Base-by-base conservation (phyloP, 495 filamentous ascomycete genomes). In the Lasiosphaeris hirsuta region DNA sequence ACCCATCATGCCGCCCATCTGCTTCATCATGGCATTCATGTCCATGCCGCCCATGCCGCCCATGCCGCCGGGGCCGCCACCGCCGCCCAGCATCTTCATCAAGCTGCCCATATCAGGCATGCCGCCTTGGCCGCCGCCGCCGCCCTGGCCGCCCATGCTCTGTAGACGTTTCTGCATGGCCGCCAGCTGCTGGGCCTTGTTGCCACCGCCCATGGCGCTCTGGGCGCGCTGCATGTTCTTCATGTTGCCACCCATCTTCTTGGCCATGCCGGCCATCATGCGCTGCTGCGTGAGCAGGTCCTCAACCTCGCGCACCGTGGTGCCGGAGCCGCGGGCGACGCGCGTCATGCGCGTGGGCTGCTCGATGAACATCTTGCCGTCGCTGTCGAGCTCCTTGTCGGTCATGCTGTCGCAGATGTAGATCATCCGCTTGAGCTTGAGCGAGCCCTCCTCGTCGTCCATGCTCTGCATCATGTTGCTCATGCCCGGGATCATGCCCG, bases 371-470 rank as follows among this genome's bases (percentile, higher is more conserved):
- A 92, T 80, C 73, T 95, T 96, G 57, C 94, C 95, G 67, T 99
- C 94, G 50, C 86, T 85, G 63, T 99, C 92, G 15, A 99, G 82
- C 64, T 99, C 94, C 63, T 92, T 92, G 18, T 86, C 83, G 1
- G 93, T 97, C 94, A 99, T 97, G 63, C 84, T 89, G 78, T 99
- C 94, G 74, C 92, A 96, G 56, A 99, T 97, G 75, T 96, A 97
- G 63, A 97, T 89, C 95, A 97, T 97, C 57, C 95, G 90, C 69
- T 94, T 92, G 42, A 99, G 81, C 74, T 97, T 97, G 68, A 87
- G 71, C 19, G 84, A 86, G 4, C 92, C 94, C 66, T 97, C 93
- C 67, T 97, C 95, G 70, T 99, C 94, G 70, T 97, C 92, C 79
- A 97, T 92, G 40, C 90, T 90, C 23, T 88, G 84, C 79, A 96